Conservation (phyloP, 495 filamentous ascomycete species). For the Coniosporium apollinis region DNA sequence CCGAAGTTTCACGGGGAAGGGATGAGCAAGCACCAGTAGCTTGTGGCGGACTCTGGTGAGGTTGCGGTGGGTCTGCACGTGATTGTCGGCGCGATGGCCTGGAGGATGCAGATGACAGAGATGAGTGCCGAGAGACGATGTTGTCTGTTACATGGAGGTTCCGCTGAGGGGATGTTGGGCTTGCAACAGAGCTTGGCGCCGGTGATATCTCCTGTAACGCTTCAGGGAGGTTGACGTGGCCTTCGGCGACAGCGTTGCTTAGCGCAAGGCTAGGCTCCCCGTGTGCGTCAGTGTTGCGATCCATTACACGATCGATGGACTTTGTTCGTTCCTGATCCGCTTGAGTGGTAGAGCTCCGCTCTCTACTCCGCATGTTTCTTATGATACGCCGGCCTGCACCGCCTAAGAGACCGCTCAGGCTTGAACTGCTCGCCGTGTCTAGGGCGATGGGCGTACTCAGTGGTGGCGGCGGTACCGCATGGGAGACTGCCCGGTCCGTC, state of each 20-base stretch:
- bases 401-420: conserved; percentile 38
- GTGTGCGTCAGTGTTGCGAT: conserved; percentile 19
- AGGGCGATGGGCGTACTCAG: conserved; percentile 31
- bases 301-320: conserved; percentile 31
- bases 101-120: conserved; percentile 4
- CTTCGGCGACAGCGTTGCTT: conserved; percentile 20
- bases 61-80: background rate
- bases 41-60: conserved; percentile 5
- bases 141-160: no score
- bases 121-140: conserved; percentile 8
- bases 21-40: no score
- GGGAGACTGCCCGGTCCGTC: conserved; percentile 15
- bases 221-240: conserved; percentile 22
- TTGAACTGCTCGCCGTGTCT: conserved; percentile 31
- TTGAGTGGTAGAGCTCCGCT: conserved; percentile 24
- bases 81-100: background rate
- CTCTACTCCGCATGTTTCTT: conserved; percentile 26
- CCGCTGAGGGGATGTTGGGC: conserved; percentile 10
- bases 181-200: conserved; percentile 2
- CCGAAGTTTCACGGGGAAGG: no score
- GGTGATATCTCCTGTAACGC: conserved; percentile 14
- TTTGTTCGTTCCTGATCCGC: conserved; percentile 28
- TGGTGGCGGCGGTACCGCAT: conserved; percentile 17
- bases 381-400: conserved; percentile 36
- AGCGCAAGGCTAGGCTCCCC: conserved; percentile 23